Evolutionary conservation across 2,329 filamentous ascomycete species (phyloP).

Genomic region (Talaromyces rugulosus): DNA sequence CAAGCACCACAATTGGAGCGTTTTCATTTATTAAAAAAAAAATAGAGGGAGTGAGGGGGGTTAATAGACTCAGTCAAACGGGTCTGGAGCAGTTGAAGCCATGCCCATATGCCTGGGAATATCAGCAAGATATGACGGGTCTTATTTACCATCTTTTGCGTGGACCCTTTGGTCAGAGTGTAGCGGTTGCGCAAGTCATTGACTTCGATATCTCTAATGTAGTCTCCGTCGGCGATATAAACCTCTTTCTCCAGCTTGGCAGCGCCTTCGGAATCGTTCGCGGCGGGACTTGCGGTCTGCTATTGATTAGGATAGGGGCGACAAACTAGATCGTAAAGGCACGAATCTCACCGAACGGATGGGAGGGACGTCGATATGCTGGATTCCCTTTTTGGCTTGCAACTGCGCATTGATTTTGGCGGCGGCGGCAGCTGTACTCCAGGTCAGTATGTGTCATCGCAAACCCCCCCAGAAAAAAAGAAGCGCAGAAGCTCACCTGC

Average conservation of each 20-base stretch:
- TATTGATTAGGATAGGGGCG: conserved; percentile 4
- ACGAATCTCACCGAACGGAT: conserved; percentile 56
- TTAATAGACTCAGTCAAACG: conserved; percentile 17
- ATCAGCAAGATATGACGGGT: conserved; percentile 67
- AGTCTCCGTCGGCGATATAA: conserved; percentile 94
- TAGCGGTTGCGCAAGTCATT: conserved; percentile 97
- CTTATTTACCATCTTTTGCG: conserved; percentile 98
- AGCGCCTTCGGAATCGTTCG: conserved; percentile 51
- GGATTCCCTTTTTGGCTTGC: conserved; percentile 81
- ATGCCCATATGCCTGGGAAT: conserved; percentile 43
- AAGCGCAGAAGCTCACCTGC: conserved; percentile 56
- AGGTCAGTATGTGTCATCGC: conserved; percentile 8
- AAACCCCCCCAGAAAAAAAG: neutral
- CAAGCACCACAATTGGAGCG: conserved; percentile 53
- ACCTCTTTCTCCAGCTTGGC: conserved; percentile 75
- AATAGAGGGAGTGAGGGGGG: conserved; percentile 23
- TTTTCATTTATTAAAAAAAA: conserved; percentile 1
- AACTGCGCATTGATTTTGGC: conserved; percentile 81
- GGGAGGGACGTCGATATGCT: conserved; percentile 84
- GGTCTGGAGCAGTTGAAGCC: conserved; percentile 21
- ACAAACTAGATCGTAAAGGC: neutral
- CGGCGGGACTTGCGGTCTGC: conserved; percentile 47
- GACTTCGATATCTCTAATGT: conserved; percentile 98
- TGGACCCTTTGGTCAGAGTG: conserved; percentile 91
- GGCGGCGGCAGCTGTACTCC: conserved; percentile 70